These are phyloP conservation scores for Leccinum truebloodii DNA, from an alignment of 768 basidiomycete species.

Conservation along the genomic window DNA sequence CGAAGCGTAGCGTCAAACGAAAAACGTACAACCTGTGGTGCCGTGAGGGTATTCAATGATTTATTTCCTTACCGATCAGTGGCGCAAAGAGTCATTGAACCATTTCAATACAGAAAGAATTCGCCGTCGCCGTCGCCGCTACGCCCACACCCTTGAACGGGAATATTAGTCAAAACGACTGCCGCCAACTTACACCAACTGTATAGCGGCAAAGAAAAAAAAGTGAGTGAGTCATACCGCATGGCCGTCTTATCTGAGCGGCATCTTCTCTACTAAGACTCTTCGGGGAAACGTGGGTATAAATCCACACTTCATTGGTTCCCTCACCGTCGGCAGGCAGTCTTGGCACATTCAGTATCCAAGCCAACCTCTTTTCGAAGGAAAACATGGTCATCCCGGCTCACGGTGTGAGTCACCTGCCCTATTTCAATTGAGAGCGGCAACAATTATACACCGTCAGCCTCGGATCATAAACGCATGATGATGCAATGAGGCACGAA, in stretches of 20 bases:
- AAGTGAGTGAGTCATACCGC: neutral
- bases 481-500: constrained; percentile 4
- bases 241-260: neutral
- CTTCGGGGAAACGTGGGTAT: neutral
- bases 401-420: constrained; percentile 1
- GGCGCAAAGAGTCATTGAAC: constrained; percentile 4
- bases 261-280: neutral
- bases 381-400: constrained; percentile 2
- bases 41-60: constrained; percentile 4
- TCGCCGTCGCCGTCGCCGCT: constrained; percentile 4
- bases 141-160: neutral
- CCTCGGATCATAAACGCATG: constrained; percentile 13
- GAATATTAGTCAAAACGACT: constrained; percentile 4
- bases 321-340: neutral
- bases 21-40: neutral
- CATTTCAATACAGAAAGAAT: neutral
- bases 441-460: neutral
- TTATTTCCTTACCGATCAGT: constrained; percentile 7
- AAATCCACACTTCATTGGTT: neutral
- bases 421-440: neutral
- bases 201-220: neutral
- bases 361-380: constrained; percentile 2
- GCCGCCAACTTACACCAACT: neutral
- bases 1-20: neutral
- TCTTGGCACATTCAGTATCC: constrained; percentile 1